Percentiles rank a stretch among this genome's conserved stretches.
These are phyloP conservation scores for Nicotiana obtusifolia DNA, from an alignment of 257 asterid genomes.

Conservation along the genomic window DNA sequence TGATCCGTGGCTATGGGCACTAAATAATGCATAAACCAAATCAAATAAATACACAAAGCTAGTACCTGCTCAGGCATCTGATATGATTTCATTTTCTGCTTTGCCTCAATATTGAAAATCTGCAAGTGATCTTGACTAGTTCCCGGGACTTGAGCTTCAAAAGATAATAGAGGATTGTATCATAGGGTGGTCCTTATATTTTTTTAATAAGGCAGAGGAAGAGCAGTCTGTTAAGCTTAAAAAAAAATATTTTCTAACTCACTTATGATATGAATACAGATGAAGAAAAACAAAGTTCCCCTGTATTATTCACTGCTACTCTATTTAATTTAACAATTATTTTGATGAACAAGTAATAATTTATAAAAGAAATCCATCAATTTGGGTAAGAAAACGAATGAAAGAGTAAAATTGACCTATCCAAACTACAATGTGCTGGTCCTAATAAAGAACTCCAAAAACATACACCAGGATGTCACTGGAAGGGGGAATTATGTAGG, in stretches of 20 bases:
- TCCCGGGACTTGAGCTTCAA: constrained; percentile 94
- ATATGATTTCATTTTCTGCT: constrained; percentile 84
- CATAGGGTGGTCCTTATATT: not conserved
- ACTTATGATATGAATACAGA: not conserved
- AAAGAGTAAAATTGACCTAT: not conserved
- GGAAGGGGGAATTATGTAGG: not conserved
- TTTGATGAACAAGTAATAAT: not conserved
- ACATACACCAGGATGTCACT: not conserved
- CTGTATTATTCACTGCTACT: not conserved
- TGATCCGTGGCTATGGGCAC: not conserved
- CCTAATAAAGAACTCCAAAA: not conserved
- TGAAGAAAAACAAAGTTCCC: not conserved
- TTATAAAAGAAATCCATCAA: not conserved
- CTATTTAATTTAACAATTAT: not conserved
- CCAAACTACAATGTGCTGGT: not conserved
- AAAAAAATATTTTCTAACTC: not conserved
- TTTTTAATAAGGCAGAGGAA: not conserved
- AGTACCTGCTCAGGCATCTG: constrained; percentile 99
- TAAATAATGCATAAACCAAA: not conserved
- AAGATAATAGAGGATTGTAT: constrained; percentile 14
- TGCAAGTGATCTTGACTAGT: constrained; percentile 95
- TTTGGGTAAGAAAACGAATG: not conserved
- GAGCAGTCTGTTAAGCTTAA: not conserved
- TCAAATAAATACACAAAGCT: not conserved
- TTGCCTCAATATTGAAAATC: constrained; percentile 95